Conservation (phyloP, 1,139 yeast genomes). For the Taphrina sp. region DNA sequence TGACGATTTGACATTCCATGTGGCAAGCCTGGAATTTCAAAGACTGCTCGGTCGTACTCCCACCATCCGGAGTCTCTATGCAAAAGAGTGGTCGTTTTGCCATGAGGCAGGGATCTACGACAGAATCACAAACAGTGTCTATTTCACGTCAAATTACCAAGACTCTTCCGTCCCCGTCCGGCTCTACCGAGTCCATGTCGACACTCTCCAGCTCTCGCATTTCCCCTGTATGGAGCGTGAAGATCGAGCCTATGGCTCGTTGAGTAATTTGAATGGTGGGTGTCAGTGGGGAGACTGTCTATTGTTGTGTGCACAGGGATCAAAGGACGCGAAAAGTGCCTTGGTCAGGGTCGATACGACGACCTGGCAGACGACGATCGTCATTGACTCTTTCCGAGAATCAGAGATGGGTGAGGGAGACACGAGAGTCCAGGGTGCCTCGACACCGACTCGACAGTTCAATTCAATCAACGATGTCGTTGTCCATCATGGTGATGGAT, state of each 20-base stretch:
- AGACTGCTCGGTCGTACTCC: not conserved
- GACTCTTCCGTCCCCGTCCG: constrained; percentile 31
- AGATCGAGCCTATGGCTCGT: constrained; percentile 13
- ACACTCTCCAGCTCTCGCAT: constrained; percentile 28
- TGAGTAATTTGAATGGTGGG: constrained; percentile 36
- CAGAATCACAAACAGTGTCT: constrained; percentile 33
- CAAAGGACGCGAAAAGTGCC: constrained; percentile 18
- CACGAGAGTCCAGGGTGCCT: too few species aligned
- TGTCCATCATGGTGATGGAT: constrained; percentile 36
- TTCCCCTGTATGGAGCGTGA: too few species aligned
- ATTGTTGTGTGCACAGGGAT: constrained; percentile 36
- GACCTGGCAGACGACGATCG: constrained; percentile 13
- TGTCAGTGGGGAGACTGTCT: constrained; percentile 33
- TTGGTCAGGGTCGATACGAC: constrained; percentile 33
- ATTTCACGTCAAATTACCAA: constrained; percentile 37
- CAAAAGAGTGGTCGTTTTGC: constrained; percentile 33
- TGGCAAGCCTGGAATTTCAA: too few species aligned
- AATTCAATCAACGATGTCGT: constrained; percentile 37
- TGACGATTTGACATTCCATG: too few species aligned
- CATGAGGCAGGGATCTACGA: constrained; percentile 38
- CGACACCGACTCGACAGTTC: too few species aligned
- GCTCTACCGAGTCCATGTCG: constrained; percentile 29
- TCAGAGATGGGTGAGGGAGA: too few species aligned
- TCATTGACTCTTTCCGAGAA: constrained; percentile 35
- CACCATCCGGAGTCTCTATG: constrained; percentile 1